Base-by-base conservation (phyloP, 352 stramenopile species). In the Globisporangium alternatum region DNA sequence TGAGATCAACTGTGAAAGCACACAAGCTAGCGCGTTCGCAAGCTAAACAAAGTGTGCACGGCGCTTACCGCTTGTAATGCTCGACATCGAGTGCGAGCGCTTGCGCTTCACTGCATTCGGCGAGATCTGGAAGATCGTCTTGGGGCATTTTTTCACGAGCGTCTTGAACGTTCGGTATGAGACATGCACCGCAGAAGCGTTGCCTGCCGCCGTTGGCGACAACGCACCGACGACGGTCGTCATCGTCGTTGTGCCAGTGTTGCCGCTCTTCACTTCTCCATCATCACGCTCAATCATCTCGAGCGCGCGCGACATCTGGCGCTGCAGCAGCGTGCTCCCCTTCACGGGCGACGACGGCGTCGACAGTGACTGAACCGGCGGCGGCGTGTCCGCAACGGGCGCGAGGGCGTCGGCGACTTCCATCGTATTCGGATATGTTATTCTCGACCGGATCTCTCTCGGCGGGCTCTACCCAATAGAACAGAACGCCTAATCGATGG, bases 91-190 rank as follows among this genome's bases (percentile, higher is more conserved):
- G 49, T 76, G 78, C 60, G 81, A 73, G 19, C 81, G 79, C 68
- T 90, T 90, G 59, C 81, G 81, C 72, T 88, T 89, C 35, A 76
- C 62, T 15, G 71, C 63, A 45, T 72, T 83, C 51, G 72, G 71
- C 28, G 76, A 78, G 64, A 78, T 78, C 64, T 78, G 72, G 55
- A 72, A 74, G 33, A 68, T 56, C 12, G 65, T 56, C 17, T 68
- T 68, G 5, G 61, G 65, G 33, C 52, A 64, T 39, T 71, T 71
- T 47, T 71, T 71, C 31, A 35, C 55, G 21, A 52, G 48, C 43
- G 37, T 63, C 43, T 65, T 62, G 63, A 64, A 47, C 35, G 43
- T n/a, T n/a, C 63, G 57, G 22, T 41, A 55, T 44, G 62, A 52
- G n/a, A 63, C 61, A 55, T 60, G n/a, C 55, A 57, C 25, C 17